Base-by-base conservation (phyloP, 1,284 basidiomycete genomes). In the Tranzscheliella williamsii region DNA sequence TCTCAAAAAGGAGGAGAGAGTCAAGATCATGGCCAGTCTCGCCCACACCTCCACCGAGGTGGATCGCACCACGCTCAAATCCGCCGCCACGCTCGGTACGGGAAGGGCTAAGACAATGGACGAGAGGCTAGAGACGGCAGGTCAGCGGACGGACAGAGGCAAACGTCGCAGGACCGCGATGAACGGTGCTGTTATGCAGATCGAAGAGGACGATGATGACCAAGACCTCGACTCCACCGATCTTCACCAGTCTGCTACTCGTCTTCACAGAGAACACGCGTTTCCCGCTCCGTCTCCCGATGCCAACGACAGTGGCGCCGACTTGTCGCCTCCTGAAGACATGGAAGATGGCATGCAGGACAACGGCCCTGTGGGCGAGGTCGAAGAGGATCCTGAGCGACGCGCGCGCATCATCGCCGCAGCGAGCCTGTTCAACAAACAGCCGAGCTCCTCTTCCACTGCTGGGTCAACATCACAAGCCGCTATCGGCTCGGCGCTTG, bases 1-100 rank as follows among this genome's bases (percentile, higher is more conserved):
- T 22, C 63, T 78, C 32, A 73, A 76, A 34, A 76, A 78, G 60
- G 75, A 78, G 39, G 66, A 72, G 24, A 42, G 73, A 13, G 65
- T 46, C 8, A 55, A 67, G 27, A 61, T 79, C 42, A 66, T 79
- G 39, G 53, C 62, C 26, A 69, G 70, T 38, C 62, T 79, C 1
- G 69, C 70, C 1, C 50, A 75, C 42, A 58, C 65, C 4, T 74
- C 72, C 4, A 52, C 57, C 2, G 64, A 76, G 32, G 64, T 77
- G 16, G 72, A 74, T 30, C 52, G 73, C 18, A 56, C 64, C 30
- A 52, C 70, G 13, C 67, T 77, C 29, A 61, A 68, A 21, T 71
- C 64, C 7, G 70, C 75, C 16, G 57, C 72, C 6, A 77, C 75
- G 1, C 60, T 77, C 4, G 75, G 75, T 22, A 75, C 75, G 0